Evolutionary conservation across 306 rosid species (phyloP).

Genomic region (Parietaria judaica): DNA sequence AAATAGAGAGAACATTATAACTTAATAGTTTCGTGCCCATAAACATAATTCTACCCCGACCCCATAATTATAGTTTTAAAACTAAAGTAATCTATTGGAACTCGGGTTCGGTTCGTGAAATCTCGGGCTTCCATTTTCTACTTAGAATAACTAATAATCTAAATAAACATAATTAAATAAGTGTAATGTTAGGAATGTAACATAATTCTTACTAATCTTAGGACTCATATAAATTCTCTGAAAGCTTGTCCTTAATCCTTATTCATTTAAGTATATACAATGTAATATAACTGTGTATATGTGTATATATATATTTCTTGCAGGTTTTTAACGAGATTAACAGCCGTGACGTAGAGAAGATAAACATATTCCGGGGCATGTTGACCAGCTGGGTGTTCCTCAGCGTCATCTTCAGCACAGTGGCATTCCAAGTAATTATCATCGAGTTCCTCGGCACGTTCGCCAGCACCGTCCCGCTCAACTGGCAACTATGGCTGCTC

Average conservation of each 20-base stretch:
- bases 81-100: too few species aligned
- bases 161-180: too few species aligned
- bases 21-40: too few species aligned
- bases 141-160: too few species aligned
- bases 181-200: too few species aligned
- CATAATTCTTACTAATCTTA: too few species aligned
- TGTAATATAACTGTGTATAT: constrained; percentile 13
- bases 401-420: constrained; percentile 47
- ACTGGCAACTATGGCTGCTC: constrained; percentile 79
- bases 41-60: too few species aligned
- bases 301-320: background rate
- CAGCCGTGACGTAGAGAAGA: constrained; percentile 77
- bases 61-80: too few species aligned
- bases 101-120: too few species aligned
- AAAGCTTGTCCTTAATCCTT: background rate
- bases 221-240: too few species aligned
- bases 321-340: constrained; percentile 94
- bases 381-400: constrained; percentile 72
- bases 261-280: background rate
- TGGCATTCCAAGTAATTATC: constrained; percentile 56
- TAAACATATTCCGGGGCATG: constrained; percentile 76
- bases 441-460: constrained; percentile 77
- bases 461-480: constrained; percentile 91
- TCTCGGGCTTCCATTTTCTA: too few species aligned
- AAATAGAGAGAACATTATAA: too few species aligned